Conservation (phyloP, 2,329 filamentous ascomycete species). For the Trichophyton benhamiae region DNA sequence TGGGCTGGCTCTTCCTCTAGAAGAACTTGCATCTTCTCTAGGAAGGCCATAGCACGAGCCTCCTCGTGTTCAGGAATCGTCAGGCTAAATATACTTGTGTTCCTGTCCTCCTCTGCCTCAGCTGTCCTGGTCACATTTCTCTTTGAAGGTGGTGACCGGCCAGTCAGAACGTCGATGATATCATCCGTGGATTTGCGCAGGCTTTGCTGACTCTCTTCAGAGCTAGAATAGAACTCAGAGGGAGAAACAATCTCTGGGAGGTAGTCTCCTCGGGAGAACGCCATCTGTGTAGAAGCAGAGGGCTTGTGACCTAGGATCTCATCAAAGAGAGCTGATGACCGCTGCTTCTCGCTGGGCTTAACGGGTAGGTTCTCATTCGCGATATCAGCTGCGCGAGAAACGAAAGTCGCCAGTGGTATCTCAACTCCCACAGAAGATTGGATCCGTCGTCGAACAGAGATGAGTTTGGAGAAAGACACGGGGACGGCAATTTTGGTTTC, state of each 20-base stretch:
- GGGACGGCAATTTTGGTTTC: slow-evolving; percentile 51
- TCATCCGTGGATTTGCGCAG: slow-evolving; percentile 39
- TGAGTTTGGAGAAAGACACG: slow-evolving; percentile 65
- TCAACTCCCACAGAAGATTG: slow-evolving; percentile 64
- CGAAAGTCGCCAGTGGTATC: slow-evolving; percentile 74
- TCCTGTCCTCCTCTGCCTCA: background rate
- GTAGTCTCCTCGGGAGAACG: slow-evolving; percentile 47
- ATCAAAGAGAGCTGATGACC: slow-evolving; percentile 71
- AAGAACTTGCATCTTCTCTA: slow-evolving; percentile 74
- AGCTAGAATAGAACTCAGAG: slow-evolving; percentile 13
- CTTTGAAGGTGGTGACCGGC: slow-evolving; percentile 22
- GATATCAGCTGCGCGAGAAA: slow-evolving; percentile 69
- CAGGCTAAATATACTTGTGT: slow-evolving; percentile 66
- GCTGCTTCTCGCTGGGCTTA: slow-evolving; percentile 39
- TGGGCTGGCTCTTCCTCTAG: slow-evolving; percentile 69
- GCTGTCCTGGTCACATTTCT: slow-evolving; percentile 20
- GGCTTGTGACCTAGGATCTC: slow-evolving; percentile 61
- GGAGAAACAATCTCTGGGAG: slow-evolving; percentile 58
- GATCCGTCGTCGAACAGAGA: slow-evolving; percentile 70
- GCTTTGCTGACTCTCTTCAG: slow-evolving; percentile 9
- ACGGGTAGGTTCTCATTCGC: slow-evolving; percentile 67
- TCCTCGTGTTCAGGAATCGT: slow-evolving; percentile 69
- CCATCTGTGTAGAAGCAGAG: background rate
- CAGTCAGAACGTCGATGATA: slow-evolving; percentile 69
- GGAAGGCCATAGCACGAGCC: slow-evolving; percentile 65